These are phyloP conservation scores for Cystobasidium tubakii DNA, from an alignment of 768 basidiomycete genomes.

Conservation along the genomic window DNA sequence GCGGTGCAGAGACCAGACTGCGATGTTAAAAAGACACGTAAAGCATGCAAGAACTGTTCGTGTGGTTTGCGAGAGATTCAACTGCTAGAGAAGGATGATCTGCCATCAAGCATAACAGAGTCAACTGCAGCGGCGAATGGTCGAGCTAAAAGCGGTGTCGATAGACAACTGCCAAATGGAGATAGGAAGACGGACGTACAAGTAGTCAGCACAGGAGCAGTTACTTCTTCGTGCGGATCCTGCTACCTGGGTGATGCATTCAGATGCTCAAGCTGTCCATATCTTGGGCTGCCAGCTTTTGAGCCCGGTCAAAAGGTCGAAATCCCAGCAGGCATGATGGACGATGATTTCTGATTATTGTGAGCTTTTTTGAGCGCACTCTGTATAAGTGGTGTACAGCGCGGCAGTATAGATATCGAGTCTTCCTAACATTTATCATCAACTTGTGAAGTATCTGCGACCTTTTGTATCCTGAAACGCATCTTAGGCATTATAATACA, in stretches of 20 bases:
- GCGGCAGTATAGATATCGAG: no score
- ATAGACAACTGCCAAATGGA: slow-evolving; percentile 45
- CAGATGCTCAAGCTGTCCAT: slow-evolving; percentile 90
- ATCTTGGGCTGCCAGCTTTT: slow-evolving; percentile 91
- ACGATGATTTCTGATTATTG: slow-evolving; percentile 41
- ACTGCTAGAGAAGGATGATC: slow-evolving; percentile 61
- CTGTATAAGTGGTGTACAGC: no score
- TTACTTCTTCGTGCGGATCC: slow-evolving; percentile 92
- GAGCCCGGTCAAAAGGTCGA: slow-evolving; percentile 97
- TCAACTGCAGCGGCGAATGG: slow-evolving; percentile 48
- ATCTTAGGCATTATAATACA: no score
- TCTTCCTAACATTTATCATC: no score
- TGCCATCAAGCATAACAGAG: slow-evolving; percentile 48
- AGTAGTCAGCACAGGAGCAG: slow-evolving; percentile 50
- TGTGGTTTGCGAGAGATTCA: slow-evolving; percentile 95
- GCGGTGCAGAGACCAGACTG: slow-evolving; percentile 45
- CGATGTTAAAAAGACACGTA: slow-evolving; percentile 51
- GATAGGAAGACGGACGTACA: slow-evolving; percentile 42
- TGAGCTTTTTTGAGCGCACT: no score
- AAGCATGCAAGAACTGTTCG: slow-evolving; percentile 91
- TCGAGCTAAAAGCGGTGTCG: slow-evolving; percentile 39
- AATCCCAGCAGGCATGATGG: slow-evolving; percentile 40
- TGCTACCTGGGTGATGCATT: slow-evolving; percentile 98
- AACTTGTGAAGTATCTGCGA: no score
- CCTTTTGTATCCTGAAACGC: no score